Base-by-base conservation (phyloP, 2,329 filamentous ascomycete species). In the Verticillium alfalfae region DNA sequence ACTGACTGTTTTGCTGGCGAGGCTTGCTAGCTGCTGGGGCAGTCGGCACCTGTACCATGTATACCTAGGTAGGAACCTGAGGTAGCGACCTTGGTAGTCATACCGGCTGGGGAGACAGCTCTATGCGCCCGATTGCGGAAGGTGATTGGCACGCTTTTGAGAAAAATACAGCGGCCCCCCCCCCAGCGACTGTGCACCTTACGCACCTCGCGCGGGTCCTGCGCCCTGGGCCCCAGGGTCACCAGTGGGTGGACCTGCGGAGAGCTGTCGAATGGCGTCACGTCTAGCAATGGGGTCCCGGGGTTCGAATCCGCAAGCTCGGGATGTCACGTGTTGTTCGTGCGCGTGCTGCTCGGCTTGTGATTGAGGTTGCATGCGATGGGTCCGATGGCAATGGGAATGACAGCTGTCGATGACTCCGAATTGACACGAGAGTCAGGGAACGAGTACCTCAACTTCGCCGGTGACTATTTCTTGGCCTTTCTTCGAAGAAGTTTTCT, bases 131-230 rank as follows among this genome's bases (percentile, higher is more conserved):
- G 45, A 49, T 49, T 34, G 39, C 31, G 38, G 38, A 39, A n/a
- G 41, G 22, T 58, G 57, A 58, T 58, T 58, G 57, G 57, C 57
- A 58, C 57, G 57, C 57, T 58, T 58, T 58, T 41, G 38, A 13
- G 38, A 41, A 26, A 41, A 41, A 34, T 57, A 38, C 55, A 57
- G 55, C n/a, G 45, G 45, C 10, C 45, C 45, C 10, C 45, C 45
- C 45, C 8, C 12, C 45, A 52, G 45, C 18, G 45, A 52, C 45
- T 45, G 39, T 45, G 39, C 39, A 45, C 39, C 15, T n/a, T 6
- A 5, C 8, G 16, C 16, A 6, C 39, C 22, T 1, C 22, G 22
- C 22, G 22, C 22, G 22, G 22, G 26, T 31, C 15, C 10, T 38
- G 37, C 52, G 52, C 34, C 31, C 31, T 13, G 54, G 54, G 26